Conservation (phyloP, 768 basidiomycete species). For the Dacryopinax spathularia region DNA sequence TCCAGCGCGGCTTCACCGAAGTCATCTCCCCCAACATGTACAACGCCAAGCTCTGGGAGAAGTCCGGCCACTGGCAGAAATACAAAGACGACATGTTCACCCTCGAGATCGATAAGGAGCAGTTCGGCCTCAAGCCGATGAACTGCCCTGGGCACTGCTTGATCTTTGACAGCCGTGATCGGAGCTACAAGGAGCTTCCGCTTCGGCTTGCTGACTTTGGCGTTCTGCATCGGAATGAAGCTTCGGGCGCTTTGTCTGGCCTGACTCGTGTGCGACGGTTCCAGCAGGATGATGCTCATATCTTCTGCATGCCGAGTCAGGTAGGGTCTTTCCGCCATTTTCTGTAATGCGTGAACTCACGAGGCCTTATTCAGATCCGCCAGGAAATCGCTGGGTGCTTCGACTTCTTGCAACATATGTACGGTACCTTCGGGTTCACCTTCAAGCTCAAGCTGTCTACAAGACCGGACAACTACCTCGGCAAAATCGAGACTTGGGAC, state of each 20-base stretch:
- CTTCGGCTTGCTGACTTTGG: conserved; percentile 98
- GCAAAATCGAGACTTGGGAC: conserved; percentile 80
- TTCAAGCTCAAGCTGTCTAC: conserved; percentile 92
- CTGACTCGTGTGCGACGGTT: conserved; percentile 87
- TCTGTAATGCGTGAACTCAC: background rate
- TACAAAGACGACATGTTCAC: conserved; percentile 97
- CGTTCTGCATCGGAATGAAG: conserved; percentile 92
- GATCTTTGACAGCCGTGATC: conserved; percentile 87
- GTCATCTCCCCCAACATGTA: conserved; percentile 98
- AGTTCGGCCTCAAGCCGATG: conserved; percentile 96
- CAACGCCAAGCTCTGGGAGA: conserved; percentile 93
- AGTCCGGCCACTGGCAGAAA: conserved; percentile 95
- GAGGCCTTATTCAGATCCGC: conserved; percentile 44
- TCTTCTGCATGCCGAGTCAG: conserved; percentile 93
- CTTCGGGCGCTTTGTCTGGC: conserved; percentile 84
- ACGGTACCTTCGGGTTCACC: conserved; percentile 87
- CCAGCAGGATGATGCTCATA: conserved; percentile 95
- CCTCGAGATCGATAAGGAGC: conserved; percentile 89
- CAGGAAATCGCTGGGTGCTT: conserved; percentile 77
- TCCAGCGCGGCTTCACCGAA: conserved; percentile 93
- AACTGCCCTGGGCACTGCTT: conserved; percentile 96
- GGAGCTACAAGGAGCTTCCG: conserved; percentile 88
- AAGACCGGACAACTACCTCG: conserved; percentile 86
- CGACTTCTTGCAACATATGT: conserved; percentile 88
- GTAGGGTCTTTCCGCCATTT: conserved; percentile 24